phyloP scores from a whole-genome alignment of 2,329 filamentous ascomycete genomes.

The Apiospora arundinis region DNA sequence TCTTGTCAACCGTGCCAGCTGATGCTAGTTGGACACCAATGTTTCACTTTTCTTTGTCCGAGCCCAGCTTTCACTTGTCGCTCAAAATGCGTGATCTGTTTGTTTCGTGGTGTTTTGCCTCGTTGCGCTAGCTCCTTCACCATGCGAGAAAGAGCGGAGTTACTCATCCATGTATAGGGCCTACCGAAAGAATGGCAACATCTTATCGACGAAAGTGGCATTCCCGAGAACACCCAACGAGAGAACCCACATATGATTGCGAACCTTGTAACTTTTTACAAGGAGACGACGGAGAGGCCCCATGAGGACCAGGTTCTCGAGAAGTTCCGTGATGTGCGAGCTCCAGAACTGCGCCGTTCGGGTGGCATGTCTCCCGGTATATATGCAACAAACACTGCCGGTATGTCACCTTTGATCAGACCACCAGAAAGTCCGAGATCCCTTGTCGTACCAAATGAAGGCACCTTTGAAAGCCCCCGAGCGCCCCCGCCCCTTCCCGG shows the following conservation, averaged over 20 bases:
- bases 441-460: conserved; percentile 82
- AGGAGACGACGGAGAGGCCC: conserved; percentile 83
- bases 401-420: conserved; percentile 71
- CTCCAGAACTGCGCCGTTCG: conserved; percentile 56
- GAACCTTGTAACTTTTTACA: conserved; percentile 96
- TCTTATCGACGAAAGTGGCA: conserved; percentile 92
- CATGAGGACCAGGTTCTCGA: conserved; percentile 90
- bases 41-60: conserved; percentile 9
- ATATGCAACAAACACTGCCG: conserved; percentile 61
- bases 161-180: conserved; percentile 61
- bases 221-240: conserved; percentile 93
- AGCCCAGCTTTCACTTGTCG: conserved; percentile 5
- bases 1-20: neutral
- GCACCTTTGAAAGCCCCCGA: conserved; percentile 96
- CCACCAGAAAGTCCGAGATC: conserved; percentile 86
- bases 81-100: neutral
- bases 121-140: neutral
- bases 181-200: conserved; percentile 98
- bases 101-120: conserved; percentile 24
- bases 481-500: conserved; percentile 76
- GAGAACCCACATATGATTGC: conserved; percentile 95
- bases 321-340: conserved; percentile 90
- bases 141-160: neutral
- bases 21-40: neutral
- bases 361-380: conserved; percentile 57